Evolutionary conservation across 2,329 filamentous ascomycete genomes (phyloP).

Genomic region (Thelonectria olida): DNA sequence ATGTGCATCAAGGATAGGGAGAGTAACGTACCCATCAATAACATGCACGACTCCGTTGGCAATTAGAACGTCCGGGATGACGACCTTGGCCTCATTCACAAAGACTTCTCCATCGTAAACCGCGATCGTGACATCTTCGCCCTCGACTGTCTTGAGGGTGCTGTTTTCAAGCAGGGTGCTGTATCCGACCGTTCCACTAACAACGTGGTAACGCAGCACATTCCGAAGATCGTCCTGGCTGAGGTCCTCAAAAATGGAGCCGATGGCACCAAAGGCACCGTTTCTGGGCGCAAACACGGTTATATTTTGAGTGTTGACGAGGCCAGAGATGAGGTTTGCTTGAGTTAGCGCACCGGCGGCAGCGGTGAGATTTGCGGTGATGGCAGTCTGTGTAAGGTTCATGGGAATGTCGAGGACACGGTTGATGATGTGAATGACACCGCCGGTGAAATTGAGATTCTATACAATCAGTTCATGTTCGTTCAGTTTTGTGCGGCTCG

Average conservation of each 20-base stretch:
- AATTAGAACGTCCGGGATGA: constrained; percentile 58
- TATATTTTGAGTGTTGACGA: constrained; percentile 44
- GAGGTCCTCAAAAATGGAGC: constrained; percentile 56
- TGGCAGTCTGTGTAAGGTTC: constrained; percentile 44
- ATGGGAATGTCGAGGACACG: constrained; percentile 50
- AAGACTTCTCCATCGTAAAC: constrained; percentile 50
- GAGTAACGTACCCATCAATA: constrained; percentile 61
- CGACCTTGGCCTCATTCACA: constrained; percentile 53
- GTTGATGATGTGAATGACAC: constrained; percentile 61
- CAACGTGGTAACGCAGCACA: constrained; percentile 70
- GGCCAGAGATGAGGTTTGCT: constrained; percentile 34
- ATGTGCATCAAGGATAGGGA: background rate
- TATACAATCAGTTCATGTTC: constrained; percentile 9
- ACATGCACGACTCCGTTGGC: constrained; percentile 67
- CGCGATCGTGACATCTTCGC: constrained; percentile 53
- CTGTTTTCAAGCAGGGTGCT: constrained; percentile 39
- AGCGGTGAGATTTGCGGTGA: constrained; percentile 33
- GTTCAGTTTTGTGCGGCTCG: background rate
- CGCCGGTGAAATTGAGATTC: constrained; percentile 55
- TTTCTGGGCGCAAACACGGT: constrained; percentile 72
- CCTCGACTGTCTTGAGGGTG: constrained; percentile 32
- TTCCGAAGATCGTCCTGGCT: constrained; percentile 54
- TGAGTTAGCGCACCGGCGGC: constrained; percentile 38
- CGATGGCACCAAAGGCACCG: constrained; percentile 64
- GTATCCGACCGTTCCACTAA: constrained; percentile 58